Evolutionary conservation across 176 grass and related monocot genomes (phyloP).

Genomic region (Cymbopogon citratus): DNA sequence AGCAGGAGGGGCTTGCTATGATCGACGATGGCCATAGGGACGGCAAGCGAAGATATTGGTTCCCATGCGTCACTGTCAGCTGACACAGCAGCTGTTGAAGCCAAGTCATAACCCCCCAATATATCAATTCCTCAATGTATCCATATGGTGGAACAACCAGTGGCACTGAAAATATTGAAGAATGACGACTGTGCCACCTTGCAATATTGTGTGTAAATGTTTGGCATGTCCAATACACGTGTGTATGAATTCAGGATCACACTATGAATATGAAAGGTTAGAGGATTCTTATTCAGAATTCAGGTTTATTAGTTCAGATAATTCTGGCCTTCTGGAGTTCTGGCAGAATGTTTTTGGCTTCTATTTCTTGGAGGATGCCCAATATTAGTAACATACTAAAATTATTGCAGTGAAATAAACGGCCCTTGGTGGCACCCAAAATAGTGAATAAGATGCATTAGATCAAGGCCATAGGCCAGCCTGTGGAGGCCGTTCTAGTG

Average conservation of each 20-base stretch:
- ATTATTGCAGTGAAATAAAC: not conserved
- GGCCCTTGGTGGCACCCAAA: not conserved
- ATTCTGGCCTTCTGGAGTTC: not conserved
- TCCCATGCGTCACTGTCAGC: slow-evolving; percentile 75
- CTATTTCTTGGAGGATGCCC: not conserved
- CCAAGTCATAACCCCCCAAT: slow-evolving; percentile 5
- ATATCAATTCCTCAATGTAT: not conserved
- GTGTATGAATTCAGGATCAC: not conserved
- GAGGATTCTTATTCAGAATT: not conserved
- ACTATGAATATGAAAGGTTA: not conserved
- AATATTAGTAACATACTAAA: not conserved
- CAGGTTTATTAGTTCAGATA: not conserved
- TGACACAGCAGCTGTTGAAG: slow-evolving; percentile 33
- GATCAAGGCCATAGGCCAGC: not conserved
- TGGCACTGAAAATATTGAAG: too few species aligned
- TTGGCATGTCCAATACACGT: not conserved
- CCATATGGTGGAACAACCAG: too few species aligned
- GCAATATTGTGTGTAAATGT: not conserved
- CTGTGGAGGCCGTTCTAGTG: not conserved
- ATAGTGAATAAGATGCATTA: not conserved
- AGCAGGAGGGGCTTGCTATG: slow-evolving; percentile 94
- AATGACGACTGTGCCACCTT: too few species aligned
- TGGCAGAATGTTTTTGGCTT: not conserved
- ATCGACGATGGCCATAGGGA: slow-evolving; percentile 93
- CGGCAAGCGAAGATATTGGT: slow-evolving; percentile 78